Evolutionary conservation across 2,329 filamentous ascomycete genomes (phyloP), one percentile per base, ranked within the genome.

Genomic region (Coniochaeta ligniaria): DNA sequence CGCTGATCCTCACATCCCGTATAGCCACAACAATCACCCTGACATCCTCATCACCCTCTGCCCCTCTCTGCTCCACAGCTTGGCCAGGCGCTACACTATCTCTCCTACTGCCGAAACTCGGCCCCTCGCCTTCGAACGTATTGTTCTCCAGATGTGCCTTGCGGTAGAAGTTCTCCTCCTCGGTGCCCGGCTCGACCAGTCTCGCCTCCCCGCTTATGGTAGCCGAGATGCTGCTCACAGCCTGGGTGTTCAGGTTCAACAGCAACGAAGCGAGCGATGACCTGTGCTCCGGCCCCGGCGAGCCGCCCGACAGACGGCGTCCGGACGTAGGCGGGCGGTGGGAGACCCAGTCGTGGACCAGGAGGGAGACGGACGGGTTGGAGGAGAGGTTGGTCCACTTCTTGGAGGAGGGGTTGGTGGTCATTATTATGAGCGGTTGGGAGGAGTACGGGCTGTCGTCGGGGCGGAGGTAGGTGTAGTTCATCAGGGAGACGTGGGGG

Each of bases 341-440:
- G 1, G 92, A 96, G 61, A 96, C 90, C 95, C 83, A 99, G 77
- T 98, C 95, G 76, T 99, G 95, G 7, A 98, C 95, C n/a, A 98
- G 85, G 14, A 98, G 82, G 3, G 91, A 96, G 64, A 99, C 92
- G 65, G 89, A 89, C 0, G 92, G 90, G 72, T 99, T 99, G 38
- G 83, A 80, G 63, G 89, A 76, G 14, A 98, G 85, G 73, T 97
- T 96, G 67, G 86, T 83, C 33, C 87, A 92, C 77, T 94, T 95
- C 67, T 87, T 88, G 38, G 88, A 91, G 60, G 86, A 84, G 1
- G 88, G 86, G 67, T 92, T 92, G 54, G 90, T 96, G 60, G 95
- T 98, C 90, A 94, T 93, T 80, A 98, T 89, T 71, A 98, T 96
- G 65, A 92, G 89, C n/a, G 92, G 88, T 28, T 35, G 8, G n/a